Evolutionary conservation across 805 yeast genomes (phyloP), one percentile per base, ranked within the genome.

Genomic region (Candida railenensis): DNA sequence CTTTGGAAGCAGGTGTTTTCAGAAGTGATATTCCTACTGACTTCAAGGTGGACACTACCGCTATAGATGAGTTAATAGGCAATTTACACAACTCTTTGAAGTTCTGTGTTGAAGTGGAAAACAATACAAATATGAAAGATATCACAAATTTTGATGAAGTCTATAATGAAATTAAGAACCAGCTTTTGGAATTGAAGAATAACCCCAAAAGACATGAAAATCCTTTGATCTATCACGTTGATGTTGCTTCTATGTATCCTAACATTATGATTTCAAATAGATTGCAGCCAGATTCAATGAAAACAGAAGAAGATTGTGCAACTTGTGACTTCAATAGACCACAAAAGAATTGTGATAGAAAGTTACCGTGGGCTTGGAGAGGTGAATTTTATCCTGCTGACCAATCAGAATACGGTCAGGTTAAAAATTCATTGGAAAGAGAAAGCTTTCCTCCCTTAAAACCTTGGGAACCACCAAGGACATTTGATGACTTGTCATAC

Each of bases 171-270:
- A 83, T 95, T 47, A 75, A 74, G 37, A 53, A 59, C 0, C 71
- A 72, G 53, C 70, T 94, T 12, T 48, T 76, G n/a, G 87, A 76
- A 2, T 66, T 94, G 43, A 82, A 80, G 50, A 62, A 71, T 1
- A 75, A 76, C 34, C 91, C 92, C 1, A 73, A 73, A 33, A 74
- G 97, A 54, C 62, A 64, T 11, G 98, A 94, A 57, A 71, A 72
- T 9, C 99, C 99, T 0, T 71, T 88, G 40, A 94, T 94, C 52
- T 94, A 95, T 58, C 99, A 94, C 61, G 96, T 95, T 33, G 99
- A 94, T 72, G 99, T 94, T 43, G 97, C 99, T 0, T 94, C 99
- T 1, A 94, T 94, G 99, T 94, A 94, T 61, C 99, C 99, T 4
- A 94, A 94, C 61, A 94, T 94, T 62, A 94, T 94, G 98, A 89